These are phyloP conservation scores for Fusarium dimerum DNA, from an alignment of 2,329 filamentous ascomycete genomes.

Conservation along the genomic window DNA sequence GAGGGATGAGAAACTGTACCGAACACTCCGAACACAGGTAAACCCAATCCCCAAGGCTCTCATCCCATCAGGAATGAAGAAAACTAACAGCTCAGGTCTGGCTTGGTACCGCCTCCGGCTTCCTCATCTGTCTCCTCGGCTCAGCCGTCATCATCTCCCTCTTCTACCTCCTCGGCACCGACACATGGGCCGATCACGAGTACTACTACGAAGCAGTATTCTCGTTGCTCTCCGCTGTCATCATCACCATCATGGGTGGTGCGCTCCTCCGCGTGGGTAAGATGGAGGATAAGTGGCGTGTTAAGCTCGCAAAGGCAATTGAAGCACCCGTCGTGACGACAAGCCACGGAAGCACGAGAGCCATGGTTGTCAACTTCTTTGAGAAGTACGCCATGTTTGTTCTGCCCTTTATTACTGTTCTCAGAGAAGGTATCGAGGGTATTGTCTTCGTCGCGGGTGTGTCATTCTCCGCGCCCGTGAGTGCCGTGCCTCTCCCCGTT, in stretches of 20 bases:
- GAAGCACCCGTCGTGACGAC: slow-evolving; percentile 45
- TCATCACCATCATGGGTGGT: slow-evolving; percentile 81
- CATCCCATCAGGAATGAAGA: neutral
- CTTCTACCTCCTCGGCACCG: slow-evolving; percentile 67
- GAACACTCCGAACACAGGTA: slow-evolving; percentile 67
- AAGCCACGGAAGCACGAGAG: slow-evolving; percentile 42
- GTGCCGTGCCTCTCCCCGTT: slow-evolving; percentile 75
- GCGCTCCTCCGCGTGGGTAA: slow-evolving; percentile 80
- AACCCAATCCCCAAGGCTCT: neutral
- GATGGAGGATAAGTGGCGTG: slow-evolving; percentile 82
- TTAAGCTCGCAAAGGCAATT: slow-evolving; percentile 74
- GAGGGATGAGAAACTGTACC: slow-evolving; percentile 63
- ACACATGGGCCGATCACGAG: slow-evolving; percentile 71
- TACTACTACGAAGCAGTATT: slow-evolving; percentile 84
- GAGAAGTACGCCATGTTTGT: slow-evolving; percentile 88
- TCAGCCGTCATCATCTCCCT: slow-evolving; percentile 70
- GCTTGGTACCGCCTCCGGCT: slow-evolving; percentile 45
- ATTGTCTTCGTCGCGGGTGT: slow-evolving; percentile 90
- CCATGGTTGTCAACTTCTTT: slow-evolving; percentile 60
- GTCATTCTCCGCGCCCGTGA: slow-evolving; percentile 72
- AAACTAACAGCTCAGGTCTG: slow-evolving; percentile 47
- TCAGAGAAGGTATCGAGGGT: slow-evolving; percentile 83
- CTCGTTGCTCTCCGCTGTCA: slow-evolving; percentile 71
- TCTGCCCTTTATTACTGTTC: slow-evolving; percentile 81
- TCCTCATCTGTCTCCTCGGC: slow-evolving; percentile 62